Evolutionary conservation across 106 monocot genomes (phyloP).

Genomic region (Cymbidium sinense): DNA sequence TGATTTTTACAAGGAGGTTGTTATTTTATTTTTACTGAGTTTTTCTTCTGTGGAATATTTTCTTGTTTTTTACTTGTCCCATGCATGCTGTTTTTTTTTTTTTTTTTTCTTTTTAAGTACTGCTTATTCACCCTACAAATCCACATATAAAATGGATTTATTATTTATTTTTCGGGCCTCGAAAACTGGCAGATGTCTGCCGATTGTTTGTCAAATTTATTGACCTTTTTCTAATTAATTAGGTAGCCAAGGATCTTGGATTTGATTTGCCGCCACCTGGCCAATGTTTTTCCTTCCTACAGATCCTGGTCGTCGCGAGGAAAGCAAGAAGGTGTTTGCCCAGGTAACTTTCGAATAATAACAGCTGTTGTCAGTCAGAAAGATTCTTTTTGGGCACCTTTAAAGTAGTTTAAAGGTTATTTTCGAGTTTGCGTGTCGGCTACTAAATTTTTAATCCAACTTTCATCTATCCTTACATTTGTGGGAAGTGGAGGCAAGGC

Average conservation of each 20-base stretch:
- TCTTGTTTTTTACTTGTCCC: neutral
- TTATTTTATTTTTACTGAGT: neutral
- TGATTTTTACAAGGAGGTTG: slow-evolving; percentile 68
- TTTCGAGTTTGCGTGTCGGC: neutral
- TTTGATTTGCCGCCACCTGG: slow-evolving; percentile 80
- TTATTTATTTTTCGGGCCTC: neutral
- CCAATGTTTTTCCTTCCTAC: slow-evolving; percentile 83
- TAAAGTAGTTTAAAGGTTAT: neutral
- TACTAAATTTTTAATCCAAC: neutral
- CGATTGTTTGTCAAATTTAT: neutral
- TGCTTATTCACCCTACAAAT: neutral
- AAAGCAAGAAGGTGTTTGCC: slow-evolving; percentile 70
- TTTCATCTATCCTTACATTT: neutral
- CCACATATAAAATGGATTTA: neutral
- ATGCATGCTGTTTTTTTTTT: neutral
- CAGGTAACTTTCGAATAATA: slow-evolving; percentile 35
- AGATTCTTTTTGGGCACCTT: neutral
- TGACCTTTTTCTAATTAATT: neutral
- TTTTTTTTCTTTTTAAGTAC: neutral
- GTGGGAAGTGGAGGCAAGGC: neutral
- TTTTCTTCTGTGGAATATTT: neutral
- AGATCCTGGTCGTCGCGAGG: slow-evolving; percentile 50
- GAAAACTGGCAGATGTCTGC: neutral
- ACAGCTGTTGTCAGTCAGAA: neutral
- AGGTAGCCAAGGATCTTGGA: slow-evolving; percentile 67